Evolutionary conservation across 1,139 yeast genomes (phyloP).

Genomic region (Lodderomyces orthopsilosis): DNA sequence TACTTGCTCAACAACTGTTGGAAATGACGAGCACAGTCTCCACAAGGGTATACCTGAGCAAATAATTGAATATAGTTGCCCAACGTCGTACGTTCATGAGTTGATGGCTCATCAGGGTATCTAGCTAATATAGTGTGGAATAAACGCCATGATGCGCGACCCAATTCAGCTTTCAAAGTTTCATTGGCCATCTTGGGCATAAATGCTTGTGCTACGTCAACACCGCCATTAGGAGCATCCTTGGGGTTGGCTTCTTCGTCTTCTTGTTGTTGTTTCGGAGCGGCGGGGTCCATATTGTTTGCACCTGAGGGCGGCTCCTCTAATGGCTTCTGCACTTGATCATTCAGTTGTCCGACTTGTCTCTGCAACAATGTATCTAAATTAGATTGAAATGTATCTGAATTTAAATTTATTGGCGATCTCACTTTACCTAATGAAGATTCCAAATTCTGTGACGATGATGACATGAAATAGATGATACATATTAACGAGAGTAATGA

Average conservation of each 20-base stretch:
- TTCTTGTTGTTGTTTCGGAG: no score
- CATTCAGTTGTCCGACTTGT: background rate
- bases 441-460: conserved; percentile 17
- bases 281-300: no score
- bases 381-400: conserved; percentile 5
- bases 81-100: conserved; percentile 61
- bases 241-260: no score
- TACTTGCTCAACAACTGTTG: conserved; percentile 59
- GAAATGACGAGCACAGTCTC: conserved; percentile 94
- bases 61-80: conserved; percentile 52
- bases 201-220: conserved; percentile 41
- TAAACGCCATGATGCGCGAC: conserved; percentile 83
- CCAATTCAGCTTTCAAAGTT: conserved; percentile 66
- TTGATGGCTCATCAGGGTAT: conserved; percentile 79
- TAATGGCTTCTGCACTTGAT: conserved; percentile 3
- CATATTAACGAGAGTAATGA: conserved; percentile 23
- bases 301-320: conserved; percentile 2
- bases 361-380: conserved; percentile 2
- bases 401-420: conserved; percentile 23
- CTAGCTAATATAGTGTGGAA: conserved; percentile 90
- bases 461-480: conserved; percentile 27
- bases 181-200: conserved; percentile 83
- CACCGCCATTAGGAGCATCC: background rate
- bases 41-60: conserved; percentile 86
- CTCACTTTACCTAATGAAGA: conserved; percentile 21